These are phyloP conservation scores for Elaeis guineensis DNA, from an alignment of 176 grass and related monocot genomes.

Conservation along the genomic window DNA sequence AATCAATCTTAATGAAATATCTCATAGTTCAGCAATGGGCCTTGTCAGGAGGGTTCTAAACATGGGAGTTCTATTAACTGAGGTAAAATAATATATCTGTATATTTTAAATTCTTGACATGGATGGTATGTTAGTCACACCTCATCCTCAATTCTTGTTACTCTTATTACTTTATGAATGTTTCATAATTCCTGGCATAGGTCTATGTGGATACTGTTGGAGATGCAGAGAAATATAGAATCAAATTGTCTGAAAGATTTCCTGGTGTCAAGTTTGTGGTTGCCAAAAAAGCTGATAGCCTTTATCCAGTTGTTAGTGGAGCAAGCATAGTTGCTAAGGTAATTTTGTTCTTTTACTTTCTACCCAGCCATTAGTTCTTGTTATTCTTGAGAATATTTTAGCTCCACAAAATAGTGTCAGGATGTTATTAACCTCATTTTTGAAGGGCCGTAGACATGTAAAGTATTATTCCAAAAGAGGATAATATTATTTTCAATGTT, in stretches of 20 bases:
- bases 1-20: constrained; percentile 96
- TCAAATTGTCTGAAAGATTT: constrained; percentile 79
- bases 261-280: constrained; percentile 88
- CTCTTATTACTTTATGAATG: too few relatives aligned
- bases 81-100: constrained; percentile 42
- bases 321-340: constrained; percentile 97
- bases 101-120: too few relatives aligned
- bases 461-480: too few relatives aligned
- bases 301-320: constrained; percentile 94
- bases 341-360: constrained; percentile 15
- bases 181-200: constrained; percentile 25
- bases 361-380: neutral
- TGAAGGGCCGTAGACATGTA: too few relatives aligned
- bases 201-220: constrained; percentile 94
- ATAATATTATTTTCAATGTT: too few relatives aligned
- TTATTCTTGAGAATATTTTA: too few relatives aligned
- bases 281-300: constrained; percentile 88
- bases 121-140: too few relatives aligned
- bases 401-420: too few relatives aligned
- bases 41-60: constrained; percentile 64
- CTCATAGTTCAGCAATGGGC: constrained; percentile 86
- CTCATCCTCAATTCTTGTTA: too few relatives aligned
- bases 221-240: constrained; percentile 80
- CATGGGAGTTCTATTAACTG: constrained; percentile 60
- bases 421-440: too few relatives aligned